phyloP scores from a whole-genome alignment of 169 alveolate genomes.

The Plasmodium sp. region DNA sequence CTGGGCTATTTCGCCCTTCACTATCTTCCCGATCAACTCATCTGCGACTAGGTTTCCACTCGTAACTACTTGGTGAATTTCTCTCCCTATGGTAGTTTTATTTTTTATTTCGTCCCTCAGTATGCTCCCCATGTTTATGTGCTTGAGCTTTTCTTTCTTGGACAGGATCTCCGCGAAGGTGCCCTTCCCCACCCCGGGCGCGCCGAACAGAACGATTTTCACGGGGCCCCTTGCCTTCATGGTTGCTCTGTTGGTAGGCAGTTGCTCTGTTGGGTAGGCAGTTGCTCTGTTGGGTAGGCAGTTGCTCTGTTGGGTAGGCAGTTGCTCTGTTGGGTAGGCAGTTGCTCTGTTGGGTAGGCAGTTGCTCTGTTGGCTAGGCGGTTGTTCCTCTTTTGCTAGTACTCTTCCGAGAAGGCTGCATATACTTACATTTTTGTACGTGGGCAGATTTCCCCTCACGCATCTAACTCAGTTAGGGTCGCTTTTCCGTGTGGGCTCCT shows the following conservation, averaged over 20 bases:
- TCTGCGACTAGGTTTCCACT: constrained; percentile 45
- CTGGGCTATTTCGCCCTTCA: constrained; percentile 47
- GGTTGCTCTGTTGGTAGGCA: not conserved
- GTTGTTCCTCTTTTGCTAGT: not conserved
- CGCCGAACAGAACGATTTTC: constrained; percentile 51
- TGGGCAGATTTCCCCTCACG: not conserved
- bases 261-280: too few relatives aligned
- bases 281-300: too few relatives aligned
- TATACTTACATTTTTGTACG: not conserved
- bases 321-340: not conserved
- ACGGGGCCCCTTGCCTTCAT: not conserved
- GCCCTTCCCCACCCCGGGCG: constrained; percentile 69
- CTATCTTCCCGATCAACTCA: constrained; percentile 2
- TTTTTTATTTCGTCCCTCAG: constrained; percentile 62
- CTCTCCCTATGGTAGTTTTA: constrained; percentile 20
- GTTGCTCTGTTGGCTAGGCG: too few relatives aligned
- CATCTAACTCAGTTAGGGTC: not conserved
- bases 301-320: not conserved
- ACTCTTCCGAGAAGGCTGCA: not conserved
- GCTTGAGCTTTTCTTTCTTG: constrained; percentile 51
- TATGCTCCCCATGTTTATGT: constrained; percentile 53
- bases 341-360: too few relatives aligned
- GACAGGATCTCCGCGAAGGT: constrained; percentile 63
- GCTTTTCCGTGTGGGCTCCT: not conserved
- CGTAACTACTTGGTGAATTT: constrained; percentile 21